Evolutionary conservation across 176 grass and related monocot genomes (phyloP).

Genomic region (Oryza brachyantha): DNA sequence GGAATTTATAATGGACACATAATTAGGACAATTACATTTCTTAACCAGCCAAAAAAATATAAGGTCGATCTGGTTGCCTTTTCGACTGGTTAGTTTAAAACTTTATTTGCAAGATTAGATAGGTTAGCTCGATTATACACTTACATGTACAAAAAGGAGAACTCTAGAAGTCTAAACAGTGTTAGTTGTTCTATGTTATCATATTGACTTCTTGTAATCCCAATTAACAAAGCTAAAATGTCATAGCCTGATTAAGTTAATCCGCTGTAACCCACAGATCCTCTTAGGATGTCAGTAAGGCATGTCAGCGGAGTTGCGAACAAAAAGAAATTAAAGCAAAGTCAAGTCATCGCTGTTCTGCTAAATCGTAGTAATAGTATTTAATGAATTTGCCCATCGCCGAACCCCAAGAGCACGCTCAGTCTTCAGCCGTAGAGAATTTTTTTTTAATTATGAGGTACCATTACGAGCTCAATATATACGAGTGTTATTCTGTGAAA

Average conservation of each 20-base stretch:
- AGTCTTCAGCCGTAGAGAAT: no score
- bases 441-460: no score
- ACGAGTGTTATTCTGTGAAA: no score
- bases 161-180: not conserved
- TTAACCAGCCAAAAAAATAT: not conserved
- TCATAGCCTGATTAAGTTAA: not conserved
- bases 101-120: not conserved
- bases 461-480: no score
- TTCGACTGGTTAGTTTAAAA: not conserved
- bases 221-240: not conserved
- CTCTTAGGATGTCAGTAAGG: no score
- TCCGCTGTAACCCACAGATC: not conserved
- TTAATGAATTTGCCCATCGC: no score
- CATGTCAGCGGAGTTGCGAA: no score
- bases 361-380: no score
- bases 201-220: not conserved
- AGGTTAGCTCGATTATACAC: not conserved
- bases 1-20: not conserved
- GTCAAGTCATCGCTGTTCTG: no score
- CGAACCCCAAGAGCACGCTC: no score
- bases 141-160: not conserved
- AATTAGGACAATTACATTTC: not conserved
- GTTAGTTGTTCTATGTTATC: not conserved
- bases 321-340: no score
- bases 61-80: not conserved